Base-by-base conservation (phyloP, 495 filamentous ascomycete genomes). In the Penicillium parvum region DNA sequence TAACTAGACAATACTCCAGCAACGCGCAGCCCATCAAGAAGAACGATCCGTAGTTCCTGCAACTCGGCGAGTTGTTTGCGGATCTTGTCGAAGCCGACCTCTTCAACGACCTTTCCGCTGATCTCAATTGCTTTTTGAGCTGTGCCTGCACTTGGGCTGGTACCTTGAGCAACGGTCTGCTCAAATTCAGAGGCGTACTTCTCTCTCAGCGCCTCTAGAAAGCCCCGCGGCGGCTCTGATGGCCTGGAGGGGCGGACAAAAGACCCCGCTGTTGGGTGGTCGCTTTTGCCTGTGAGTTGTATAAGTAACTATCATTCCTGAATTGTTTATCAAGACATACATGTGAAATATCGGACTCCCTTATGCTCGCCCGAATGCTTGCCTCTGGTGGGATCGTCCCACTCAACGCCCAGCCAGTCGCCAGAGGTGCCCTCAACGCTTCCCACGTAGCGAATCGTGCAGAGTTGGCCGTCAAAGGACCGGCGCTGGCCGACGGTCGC, bases 41-140 rank as follows among this genome's bases (percentile, higher is more conserved):
- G 68, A 28, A 96, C 84, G 46, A 89, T 81, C 42, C 74, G 79
- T 45, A 97, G 72, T 54, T 90, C 85, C 33, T 81, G 66, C 16
- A 97, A 70, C 58, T 85, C 75, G 2, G 87, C 83, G 40, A 89
- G 81, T 64, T 90, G 77, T 45, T 76, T 76, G 18, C 85, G 74
- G 49, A 95, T 90, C 71, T 96, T 96, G 40, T 94, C 90, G 58
- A 97, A 97, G 30, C 92, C 92, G 16, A 98, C 79, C 68, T 97
- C 94, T 66, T 98, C 86, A 15, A 86, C 90, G 17, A 92, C 76
- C 61, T 98, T 98, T 12, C 82, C 81, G 34, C 84, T 88, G 50
- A 96, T 83, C 20, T 74, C 55, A 41, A 96, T 86, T 4, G 69
- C 49, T 38, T 73, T 69, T 17, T 52, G 45, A 4, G 53, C 40